A percentile compares a stretch with the other conserved stretches of the same genome.
These are phyloP conservation scores for Microcyclosporella mali DNA, from an alignment of 2,329 filamentous ascomycete species.

Conservation along the genomic window DNA sequence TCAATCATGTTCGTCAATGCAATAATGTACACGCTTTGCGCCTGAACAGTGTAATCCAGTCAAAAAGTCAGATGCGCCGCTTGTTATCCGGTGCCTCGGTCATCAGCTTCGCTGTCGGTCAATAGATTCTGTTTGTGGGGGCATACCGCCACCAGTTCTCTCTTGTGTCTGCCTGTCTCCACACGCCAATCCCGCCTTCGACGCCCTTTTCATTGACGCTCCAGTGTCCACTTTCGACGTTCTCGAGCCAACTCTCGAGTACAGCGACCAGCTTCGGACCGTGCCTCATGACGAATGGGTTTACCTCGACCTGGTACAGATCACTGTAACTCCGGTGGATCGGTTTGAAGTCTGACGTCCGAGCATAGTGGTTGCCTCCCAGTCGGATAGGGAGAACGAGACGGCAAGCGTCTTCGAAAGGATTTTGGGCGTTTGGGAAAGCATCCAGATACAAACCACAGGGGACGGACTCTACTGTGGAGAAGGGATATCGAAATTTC, in stretches of 20 bases:
- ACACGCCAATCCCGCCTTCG: slow-evolving; percentile 27
- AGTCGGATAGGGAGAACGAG: slow-evolving; percentile 29
- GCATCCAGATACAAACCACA: slow-evolving; percentile 32
- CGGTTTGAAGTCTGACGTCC: slow-evolving; percentile 27
- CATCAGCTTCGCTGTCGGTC: neutral
- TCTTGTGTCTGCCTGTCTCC: slow-evolving; percentile 30
- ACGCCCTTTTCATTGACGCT: slow-evolving; percentile 28
- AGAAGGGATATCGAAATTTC: slow-evolving; percentile 31
- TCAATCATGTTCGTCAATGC: no score
- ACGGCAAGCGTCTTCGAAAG: slow-evolving; percentile 31
- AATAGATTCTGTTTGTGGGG: slow-evolving; percentile 17
- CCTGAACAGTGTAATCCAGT: no score
- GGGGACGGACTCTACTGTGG: slow-evolving; percentile 28
- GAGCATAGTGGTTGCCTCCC: slow-evolving; percentile 25
- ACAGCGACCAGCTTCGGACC: slow-evolving; percentile 29
- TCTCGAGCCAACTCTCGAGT: slow-evolving; percentile 29
- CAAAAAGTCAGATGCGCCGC: no score
- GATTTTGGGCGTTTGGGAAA: slow-evolving; percentile 29
- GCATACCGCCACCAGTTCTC: slow-evolving; percentile 32
- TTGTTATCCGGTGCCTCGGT: no score
- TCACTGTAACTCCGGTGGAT: slow-evolving; percentile 28
- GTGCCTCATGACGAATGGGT: slow-evolving; percentile 31
- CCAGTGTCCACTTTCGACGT: slow-evolving; percentile 31
- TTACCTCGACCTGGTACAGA: slow-evolving; percentile 30
- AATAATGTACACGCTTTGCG: no score